These are phyloP conservation scores for Rhododendron henanense DNA, from an alignment of 148 eudicot genomes.

Conservation along the genomic window DNA sequence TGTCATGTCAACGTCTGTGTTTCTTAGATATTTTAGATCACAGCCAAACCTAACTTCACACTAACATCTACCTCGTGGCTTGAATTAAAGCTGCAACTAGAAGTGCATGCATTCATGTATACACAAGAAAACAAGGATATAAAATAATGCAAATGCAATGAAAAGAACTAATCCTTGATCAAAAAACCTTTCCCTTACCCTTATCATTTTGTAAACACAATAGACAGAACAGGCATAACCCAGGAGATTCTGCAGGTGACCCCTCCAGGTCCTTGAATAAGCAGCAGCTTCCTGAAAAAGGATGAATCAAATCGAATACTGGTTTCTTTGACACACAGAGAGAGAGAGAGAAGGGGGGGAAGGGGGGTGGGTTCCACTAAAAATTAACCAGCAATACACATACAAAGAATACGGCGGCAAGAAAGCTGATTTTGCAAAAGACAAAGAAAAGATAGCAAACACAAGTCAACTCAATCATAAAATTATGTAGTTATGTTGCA, in stretches of 20 bases:
- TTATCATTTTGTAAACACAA: conserved; percentile 97
- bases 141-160: not conserved
- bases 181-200: conserved; percentile 37
- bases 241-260: conserved; percentile 93
- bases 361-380: no score
- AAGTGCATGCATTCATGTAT: not conserved
- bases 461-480: not conserved
- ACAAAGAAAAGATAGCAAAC: not conserved
- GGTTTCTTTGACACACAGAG: not conserved
- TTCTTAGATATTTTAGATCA: not conserved
- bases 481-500: not conserved
- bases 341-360: not conserved
- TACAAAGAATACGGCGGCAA: not conserved
- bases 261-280: conserved; percentile 97
- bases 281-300: conserved; percentile 89
- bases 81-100: not conserved
- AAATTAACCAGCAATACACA: not conserved
- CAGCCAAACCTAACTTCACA: not conserved
- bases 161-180: not conserved
- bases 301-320: conserved; percentile 5
- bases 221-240: conserved; percentile 94
- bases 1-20: not conserved
- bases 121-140: not conserved
- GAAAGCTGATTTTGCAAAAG: conserved; percentile 4
- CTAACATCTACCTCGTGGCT: not conserved